Evolutionary conservation across 2,329 filamentous ascomycete species (phyloP).

Genomic region (Fusarium sp.): DNA sequence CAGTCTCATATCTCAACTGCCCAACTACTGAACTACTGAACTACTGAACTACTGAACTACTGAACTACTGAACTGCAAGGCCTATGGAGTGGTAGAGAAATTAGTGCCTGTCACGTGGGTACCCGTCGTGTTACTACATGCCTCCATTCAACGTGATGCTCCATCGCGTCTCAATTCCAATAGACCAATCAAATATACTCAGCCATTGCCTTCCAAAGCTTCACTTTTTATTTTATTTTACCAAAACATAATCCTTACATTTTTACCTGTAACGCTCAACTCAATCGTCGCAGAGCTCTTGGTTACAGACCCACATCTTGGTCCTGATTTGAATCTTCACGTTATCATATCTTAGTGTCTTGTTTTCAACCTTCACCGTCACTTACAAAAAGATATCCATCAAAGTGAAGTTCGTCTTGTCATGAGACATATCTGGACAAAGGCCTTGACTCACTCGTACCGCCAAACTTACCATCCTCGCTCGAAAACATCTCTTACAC

Average conservation of each 20-base stretch:
- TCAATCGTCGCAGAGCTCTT: slow-evolving; percentile 1
- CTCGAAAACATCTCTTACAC: neutral
- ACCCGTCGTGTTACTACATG: slow-evolving; percentile 25
- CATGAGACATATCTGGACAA: slow-evolving; percentile 16
- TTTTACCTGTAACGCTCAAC: neutral
- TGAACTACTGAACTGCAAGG: too few species aligned
- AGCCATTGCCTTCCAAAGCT: slow-evolving; percentile 10
- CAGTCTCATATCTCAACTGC: too few species aligned
- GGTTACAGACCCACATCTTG: slow-evolving; percentile 28
- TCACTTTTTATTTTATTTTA: neutral
- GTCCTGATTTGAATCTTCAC: slow-evolving; percentile 16
- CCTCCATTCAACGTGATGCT: slow-evolving; percentile 11
- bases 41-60: too few species aligned
- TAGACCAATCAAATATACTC: slow-evolving; percentile 8
- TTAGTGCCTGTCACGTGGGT: slow-evolving; percentile 33
- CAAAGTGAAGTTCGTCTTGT: slow-evolving; percentile 2
- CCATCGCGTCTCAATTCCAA: slow-evolving; percentile 11
- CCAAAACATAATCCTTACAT: neutral
- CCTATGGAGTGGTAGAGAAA: too few species aligned
- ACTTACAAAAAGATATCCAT: neutral
- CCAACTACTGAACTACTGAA: too few species aligned
- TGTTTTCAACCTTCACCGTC: slow-evolving; percentile 3
- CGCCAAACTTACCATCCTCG: neutral
- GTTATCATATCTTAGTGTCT: slow-evolving; percentile 20
- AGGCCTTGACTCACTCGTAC: neutral